Base-by-base conservation (phyloP, 768 basidiomycete genomes). In the Calocybe gangraenosa region DNA sequence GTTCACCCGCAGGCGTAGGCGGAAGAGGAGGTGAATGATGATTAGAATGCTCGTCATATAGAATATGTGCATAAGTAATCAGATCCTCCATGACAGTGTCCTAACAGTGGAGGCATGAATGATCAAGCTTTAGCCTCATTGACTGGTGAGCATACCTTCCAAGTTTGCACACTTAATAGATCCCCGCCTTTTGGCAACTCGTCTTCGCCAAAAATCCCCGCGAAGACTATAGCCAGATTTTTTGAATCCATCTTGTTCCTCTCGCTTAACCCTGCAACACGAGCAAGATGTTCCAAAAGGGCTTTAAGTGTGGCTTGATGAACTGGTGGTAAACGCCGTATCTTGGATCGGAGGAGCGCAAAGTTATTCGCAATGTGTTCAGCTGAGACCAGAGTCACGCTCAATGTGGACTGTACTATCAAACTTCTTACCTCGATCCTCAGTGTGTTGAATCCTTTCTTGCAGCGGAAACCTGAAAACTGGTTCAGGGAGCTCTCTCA, bases 221-320 rank as follows among this genome's bases (percentile, higher is more conserved):
- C 86, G 66, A 95, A 94, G 3, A 93, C 84, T 37, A 96, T 93
- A 2, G 92, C 89, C 18, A 96, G 69, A 58, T 95, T 96, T 70
- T 85, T 92, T 2, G 84, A 72, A 56, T 92, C 93, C 93, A 96
- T 96, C 65, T 94, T 95, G 60, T 94, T 96, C 59, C 77, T 82
- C 20, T 84, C 81, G 17, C 73, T 71, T 28, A 71, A 70, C 3
- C 81, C 67, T 2, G 81, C 76, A 11, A 96, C 81, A 11, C 84
- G 76, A 2, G 83, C 70, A 14, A 96, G 76, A 62, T 95, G 93
- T 51, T 94, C 92, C 15, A 94, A 63, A 20, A 94, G 59, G 7
- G 82, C 79, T 53, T 80, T 87, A 49, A 95, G 74, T 0, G 90
- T 90, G 5, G 86, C 84, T 55, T 92, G 87, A 56, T 95, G 93